Evolutionary conservation across 306 rosid genomes (phyloP), one percentile per base, ranked within the genome.

Genomic region (Trifolium fragiferum): DNA sequence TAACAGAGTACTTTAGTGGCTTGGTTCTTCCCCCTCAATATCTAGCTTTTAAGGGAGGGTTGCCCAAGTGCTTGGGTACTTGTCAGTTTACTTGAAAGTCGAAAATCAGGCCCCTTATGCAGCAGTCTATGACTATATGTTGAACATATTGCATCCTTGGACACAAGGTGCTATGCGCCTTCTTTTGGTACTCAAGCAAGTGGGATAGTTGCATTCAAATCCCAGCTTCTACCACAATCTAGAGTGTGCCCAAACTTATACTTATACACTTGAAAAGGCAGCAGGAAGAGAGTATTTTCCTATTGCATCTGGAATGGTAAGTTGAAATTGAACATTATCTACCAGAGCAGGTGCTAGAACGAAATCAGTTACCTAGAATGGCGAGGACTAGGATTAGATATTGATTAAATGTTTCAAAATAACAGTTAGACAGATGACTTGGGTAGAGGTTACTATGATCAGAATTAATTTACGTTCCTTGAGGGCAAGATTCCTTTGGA

Each of bases 401-500:
- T 9, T 35, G 11, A 16, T 62, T 16, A 62, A 62, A 62, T 35
- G 44, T 44, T 62, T 37, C 63, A 60, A 32, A 21, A 8, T 11
- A 62, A 46, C 68, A 35, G 68, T 37, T 9, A 37, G 43, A 62
- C 23, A 33, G 23, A 10, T 15, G 15, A 33, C 68, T 62, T 16
- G 9, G 68, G 46, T 33, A 62, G 44, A 62, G 14, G 12, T 62
- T 62, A 62, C 44, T 37, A 62, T 62, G 67, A 33, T 9, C 46
- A 1, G 25, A 35, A 37, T 62, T 23, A 62, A 33, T 62, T 33
- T 16, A 33, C 33, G 25, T 16, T 15, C 21, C 67, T n/a, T 15
- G 21, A 61, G 23, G 67, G 16, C 43, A 61, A 8, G 20, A 44
- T 61, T 61, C 44, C 67, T 61, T 61, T 32, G 46, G 67, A 62